Conservation (phyloP, 257 asterid genomes). For the Rhazya stricta region DNA sequence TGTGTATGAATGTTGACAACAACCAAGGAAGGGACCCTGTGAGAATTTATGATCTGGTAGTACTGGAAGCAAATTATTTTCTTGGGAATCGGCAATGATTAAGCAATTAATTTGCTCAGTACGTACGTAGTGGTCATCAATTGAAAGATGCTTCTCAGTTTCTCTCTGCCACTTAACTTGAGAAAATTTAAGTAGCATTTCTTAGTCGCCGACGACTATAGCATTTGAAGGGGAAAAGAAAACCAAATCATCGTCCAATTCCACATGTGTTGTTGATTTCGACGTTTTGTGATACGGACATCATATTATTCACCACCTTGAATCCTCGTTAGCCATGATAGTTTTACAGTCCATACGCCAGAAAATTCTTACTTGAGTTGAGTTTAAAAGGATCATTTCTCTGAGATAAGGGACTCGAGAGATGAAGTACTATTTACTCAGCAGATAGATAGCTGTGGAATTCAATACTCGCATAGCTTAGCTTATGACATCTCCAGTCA, state of each 20-base stretch:
- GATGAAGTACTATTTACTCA: too few species aligned
- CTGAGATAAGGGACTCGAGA: too few species aligned
- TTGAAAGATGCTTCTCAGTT: neutral
- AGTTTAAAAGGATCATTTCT: too few species aligned
- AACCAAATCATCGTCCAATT: neutral
- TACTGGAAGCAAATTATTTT: neutral
- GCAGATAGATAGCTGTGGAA: too few species aligned
- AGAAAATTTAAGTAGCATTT: neutral
- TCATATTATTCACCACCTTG: neutral
- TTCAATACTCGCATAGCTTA: too few species aligned
- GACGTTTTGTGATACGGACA: neutral
- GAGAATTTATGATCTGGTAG: neutral
- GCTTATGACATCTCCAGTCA: too few species aligned
- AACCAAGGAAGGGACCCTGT: constrained; percentile 2
- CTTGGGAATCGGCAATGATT: constrained; percentile 15
- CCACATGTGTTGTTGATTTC: constrained; percentile 7
- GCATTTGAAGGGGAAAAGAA: neutral
- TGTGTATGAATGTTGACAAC: neutral
- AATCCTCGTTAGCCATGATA: too few species aligned
- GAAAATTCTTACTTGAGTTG: too few species aligned
- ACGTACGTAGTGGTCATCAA: neutral
- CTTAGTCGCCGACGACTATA: constrained; percentile 1
- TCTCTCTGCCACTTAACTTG: neutral
- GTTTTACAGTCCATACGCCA: too few species aligned
- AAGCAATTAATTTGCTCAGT: constrained; percentile 15